Base-by-base conservation (phyloP, 2,329 filamentous ascomycete species). In the Pseudocercospora macadamiae region DNA sequence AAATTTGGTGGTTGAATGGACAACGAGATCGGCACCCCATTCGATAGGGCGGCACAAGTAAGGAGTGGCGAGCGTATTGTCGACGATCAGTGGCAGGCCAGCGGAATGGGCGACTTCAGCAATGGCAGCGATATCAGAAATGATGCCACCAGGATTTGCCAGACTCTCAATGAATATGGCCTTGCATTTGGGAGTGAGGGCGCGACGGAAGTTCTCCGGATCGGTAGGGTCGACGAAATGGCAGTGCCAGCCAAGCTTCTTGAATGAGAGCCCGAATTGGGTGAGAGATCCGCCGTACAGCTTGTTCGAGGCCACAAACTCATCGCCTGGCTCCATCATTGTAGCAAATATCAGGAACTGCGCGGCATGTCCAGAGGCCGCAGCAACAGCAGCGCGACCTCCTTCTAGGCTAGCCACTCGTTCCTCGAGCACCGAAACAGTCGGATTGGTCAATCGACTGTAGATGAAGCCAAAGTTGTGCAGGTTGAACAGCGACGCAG, bases 231-330 rank as follows among this genome's bases (percentile, higher is more conserved):
- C 60, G 21, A 59, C 60, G 32, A 62, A 59, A 21, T 56, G 51
- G 48, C 55, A 62, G 32, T 62, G 55, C 60, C 60, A 62, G 52
- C 55, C 60, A 32, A 62, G 56, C 55, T 61, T 61, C 51, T 59
- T 58, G 60, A 62, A 62, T 7, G 60, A 59, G 47, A 62, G 55
- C 16, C 56, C 42, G 48, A 62, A 62, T 25, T 62, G 60, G 26
- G 55, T 62, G 52, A 59, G 53, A 44, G 60, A 59, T 51, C 60
- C 60, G 23, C 60, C 60, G 42, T 62, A 62, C 19, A 62, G 60
- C 55, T 59, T 59, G 47, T 21, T 59, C 19, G 60, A 59, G 18
- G 60, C 55, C 39, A 62, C 18, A 44, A 62, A 59, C 52, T 62
- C 56, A 45, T 62, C 60, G 47, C 60, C 60, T n/a, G 60, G 55